phyloP scores from a whole-genome alignment of 2,329 filamentous ascomycete species.

The Alternaria postmessia region DNA sequence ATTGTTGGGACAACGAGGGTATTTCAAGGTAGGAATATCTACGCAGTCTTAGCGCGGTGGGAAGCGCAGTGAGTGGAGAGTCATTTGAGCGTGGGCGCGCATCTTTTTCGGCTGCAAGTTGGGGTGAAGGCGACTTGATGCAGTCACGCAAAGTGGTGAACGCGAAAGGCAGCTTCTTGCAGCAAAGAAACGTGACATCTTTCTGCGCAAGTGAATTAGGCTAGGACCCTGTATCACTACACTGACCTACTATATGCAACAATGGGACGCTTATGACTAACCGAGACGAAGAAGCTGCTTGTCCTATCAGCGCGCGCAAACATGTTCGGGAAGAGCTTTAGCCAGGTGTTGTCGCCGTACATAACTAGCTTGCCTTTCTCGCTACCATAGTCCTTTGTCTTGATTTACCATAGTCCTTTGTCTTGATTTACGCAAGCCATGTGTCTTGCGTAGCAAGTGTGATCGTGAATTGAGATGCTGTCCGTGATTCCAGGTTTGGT shows the following conservation, averaged over 20 bases:
- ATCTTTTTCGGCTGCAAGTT: background rate
- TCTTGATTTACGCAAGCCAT: conserved; percentile 92
- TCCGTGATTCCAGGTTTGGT: too few relatives aligned
- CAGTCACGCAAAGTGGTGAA: background rate
- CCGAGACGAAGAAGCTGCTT: conserved; percentile 96
- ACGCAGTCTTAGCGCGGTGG: background rate
- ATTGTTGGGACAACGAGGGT: background rate
- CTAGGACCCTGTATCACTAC: background rate
- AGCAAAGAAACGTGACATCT: background rate
- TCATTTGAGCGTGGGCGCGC: background rate
- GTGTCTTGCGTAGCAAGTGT: conserved; percentile 89
- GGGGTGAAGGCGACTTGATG: background rate
- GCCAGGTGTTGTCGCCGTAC: conserved; percentile 99
- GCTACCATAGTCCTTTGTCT: conserved; percentile 60
- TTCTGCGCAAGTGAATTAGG: background rate
- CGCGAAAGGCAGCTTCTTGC: background rate
- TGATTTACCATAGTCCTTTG: conserved; percentile 73
- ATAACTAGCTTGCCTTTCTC: conserved; percentile 76
- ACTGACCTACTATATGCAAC: conserved; percentile 39
- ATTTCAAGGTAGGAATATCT: background rate
- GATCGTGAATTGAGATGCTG: conserved; percentile 62
- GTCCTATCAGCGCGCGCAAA: conserved; percentile 92
- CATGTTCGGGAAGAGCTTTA: conserved; percentile 90
- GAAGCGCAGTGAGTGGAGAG: background rate
- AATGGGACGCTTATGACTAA: conserved; percentile 59